Evolutionary conservation across 495 filamentous ascomycete species (phyloP), one percentile per base, ranked within the genome.

Genomic region (Glonium stellatum): DNA sequence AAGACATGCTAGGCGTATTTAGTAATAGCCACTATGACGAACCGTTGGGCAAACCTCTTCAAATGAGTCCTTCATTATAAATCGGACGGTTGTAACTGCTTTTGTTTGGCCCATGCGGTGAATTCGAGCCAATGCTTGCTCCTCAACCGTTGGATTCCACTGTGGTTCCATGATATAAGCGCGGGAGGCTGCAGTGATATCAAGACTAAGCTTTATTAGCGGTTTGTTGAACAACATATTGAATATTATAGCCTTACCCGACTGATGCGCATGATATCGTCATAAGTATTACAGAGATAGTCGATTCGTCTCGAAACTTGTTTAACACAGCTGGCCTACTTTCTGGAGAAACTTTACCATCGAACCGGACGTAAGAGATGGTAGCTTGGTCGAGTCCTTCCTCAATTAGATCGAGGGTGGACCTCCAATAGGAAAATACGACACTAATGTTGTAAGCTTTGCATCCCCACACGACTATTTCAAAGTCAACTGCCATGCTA

Each of bases 361-460:
- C 78, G 51, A 78, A 74, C 1, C 77, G 71, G 1, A 74, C 48
- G 54, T 60, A 65, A 0, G 23, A 25, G 6, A 79, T 69, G 3
- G 50, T 19, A 5, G 69, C 65, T 19, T 72, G 56, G 6, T 68
- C 61, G 11, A 80, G 67, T 4, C 65, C 73, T 0, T 34, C 25
- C 46, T 75, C 67, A 0, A 78, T 67, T 1, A 77, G 13, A 36
- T 78, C 73, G 12, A 80, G 75, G 4, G 73, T 78, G 37, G 67
- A 64, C 34, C 71, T 69, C 78, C 77, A 79, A 1, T 59, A 71
- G 0, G 77, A 75, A 56, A 79, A 80, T 0, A 80, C 73, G 37
- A 80, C 60, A 41, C 75, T 78, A 18, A 35, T 62, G 13, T 42
- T 57, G 46, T 53, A 3, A 47, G 36, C 15, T 34, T 10, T 13